Base-by-base conservation (phyloP, 768 basidiomycete genomes). In the Melanogaster broomeanus region DNA sequence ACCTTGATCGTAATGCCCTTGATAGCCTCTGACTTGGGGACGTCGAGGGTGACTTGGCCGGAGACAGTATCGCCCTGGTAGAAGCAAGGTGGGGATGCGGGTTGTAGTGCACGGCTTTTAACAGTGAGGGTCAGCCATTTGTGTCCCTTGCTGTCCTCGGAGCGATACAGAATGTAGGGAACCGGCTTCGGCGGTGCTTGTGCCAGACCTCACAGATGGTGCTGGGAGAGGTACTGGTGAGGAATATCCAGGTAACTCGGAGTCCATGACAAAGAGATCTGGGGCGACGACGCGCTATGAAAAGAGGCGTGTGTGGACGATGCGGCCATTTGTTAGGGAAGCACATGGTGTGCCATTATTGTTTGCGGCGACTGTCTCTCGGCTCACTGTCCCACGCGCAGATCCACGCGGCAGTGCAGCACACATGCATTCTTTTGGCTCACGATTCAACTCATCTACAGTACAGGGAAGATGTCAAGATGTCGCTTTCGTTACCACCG, bases 31-130 rank as follows among this genome's bases (percentile, higher is more conserved):
- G 76, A 64, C 58, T 78, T 80, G 53, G 74, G 69, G 30, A 81
- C 65, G 45, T 81, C 75, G 25, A 84, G 59, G 56, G 79, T 76
- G 2, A 84, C 80, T 9, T 66, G 63, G 22, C 84, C 83, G 2
- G 74, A 59, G 46, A 87, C 69, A 12, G 58, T 52, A 59, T 86
- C 81, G 10, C 73, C 76, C 52, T 79, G 72, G 42, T 73, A 61
- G 57, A 79, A 82, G 24, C 73, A 59, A 18, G 81, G 83, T 22
- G 74, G 64, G 11, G 70, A 72, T 18, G 70, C 57, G 0, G 76
- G 45, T 3, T 55, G 65, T 6, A 67, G 62, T 22, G 74, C 67
- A 30, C 79, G 75, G 58, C 77, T 81, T 42, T 66, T 66, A 18
- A 84, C 61, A 31, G 65, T 65, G 10, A 84, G 66, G 16, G 71